These are phyloP conservation scores for Globisporangium nagaii DNA, from an alignment of 352 stramenopile species.

Conservation along the genomic window DNA sequence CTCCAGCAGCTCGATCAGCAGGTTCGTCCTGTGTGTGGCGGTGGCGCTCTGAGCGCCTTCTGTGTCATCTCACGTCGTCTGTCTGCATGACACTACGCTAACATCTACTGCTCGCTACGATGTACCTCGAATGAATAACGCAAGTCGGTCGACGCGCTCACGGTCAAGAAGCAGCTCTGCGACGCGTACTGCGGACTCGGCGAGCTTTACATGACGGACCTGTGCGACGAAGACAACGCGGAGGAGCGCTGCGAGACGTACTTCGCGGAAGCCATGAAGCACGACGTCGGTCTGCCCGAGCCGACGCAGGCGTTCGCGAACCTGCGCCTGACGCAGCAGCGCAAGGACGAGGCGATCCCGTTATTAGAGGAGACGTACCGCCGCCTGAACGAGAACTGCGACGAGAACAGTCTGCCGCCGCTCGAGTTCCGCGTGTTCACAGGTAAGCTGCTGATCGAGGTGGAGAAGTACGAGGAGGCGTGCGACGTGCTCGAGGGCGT, in stretches of 20 bases:
- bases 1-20: conserved; percentile 28
- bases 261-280: conserved; percentile 86
- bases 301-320: conserved; percentile 94
- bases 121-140: no score
- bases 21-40: neutral
- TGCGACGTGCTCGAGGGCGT: conserved; percentile 80
- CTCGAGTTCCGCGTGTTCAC: conserved; percentile 82
- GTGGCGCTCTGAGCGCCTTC: no score
- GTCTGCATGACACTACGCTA: neutral
- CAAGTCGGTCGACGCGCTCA: no score
- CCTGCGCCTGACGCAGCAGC: conserved; percentile 91
- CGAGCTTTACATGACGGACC: conserved; percentile 97
- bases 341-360: conserved; percentile 83
- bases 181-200: conserved; percentile 92
- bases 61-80: neutral
- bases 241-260: conserved; percentile 90
- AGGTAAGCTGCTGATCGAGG: conserved; percentile 84
- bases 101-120: no score
- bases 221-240: conserved; percentile 91
- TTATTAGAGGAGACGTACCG: conserved; percentile 90
- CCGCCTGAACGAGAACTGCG: conserved; percentile 76
- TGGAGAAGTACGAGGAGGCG: conserved; percentile 78
- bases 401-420: conserved; percentile 68
- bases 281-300: conserved; percentile 89
- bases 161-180: conserved; percentile 90